Percentiles rank a stretch among this genome's conserved stretches.
Evolutionary conservation across 139 green algal species (phyloP).

Genomic region (Chlorella sp.): DNA sequence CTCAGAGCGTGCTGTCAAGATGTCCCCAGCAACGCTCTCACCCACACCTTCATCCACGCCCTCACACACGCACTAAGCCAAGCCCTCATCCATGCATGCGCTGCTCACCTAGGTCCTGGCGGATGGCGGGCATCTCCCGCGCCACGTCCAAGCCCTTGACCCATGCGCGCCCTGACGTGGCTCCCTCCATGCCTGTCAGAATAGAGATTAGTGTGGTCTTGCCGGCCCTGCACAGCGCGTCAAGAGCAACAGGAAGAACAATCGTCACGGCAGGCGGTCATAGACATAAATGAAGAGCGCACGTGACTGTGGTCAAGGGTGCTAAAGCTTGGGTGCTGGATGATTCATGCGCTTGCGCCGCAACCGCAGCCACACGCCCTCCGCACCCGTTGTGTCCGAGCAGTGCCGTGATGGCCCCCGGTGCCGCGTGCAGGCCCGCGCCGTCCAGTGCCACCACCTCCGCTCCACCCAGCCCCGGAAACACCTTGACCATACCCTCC

Average conservation of each 20-base stretch:
- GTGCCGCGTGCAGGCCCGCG: slow-evolving; percentile 42
- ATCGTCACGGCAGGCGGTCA: too few species aligned
- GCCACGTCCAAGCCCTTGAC: slow-evolving; percentile 29
- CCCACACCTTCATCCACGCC: background rate
- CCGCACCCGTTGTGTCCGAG: slow-evolving; percentile 71
- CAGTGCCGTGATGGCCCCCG: slow-evolving; percentile 67
- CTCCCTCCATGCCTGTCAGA: slow-evolving; percentile 51
- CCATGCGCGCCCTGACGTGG: slow-evolving; percentile 30
- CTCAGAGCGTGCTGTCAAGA: background rate
- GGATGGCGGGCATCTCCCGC: slow-evolving; percentile 39
- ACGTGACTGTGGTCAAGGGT: background rate
- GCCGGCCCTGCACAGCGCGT: background rate
- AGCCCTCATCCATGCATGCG: background rate
- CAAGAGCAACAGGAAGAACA: too few species aligned
- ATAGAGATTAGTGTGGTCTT: slow-evolving; percentile 57
- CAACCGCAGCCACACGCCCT: background rate
- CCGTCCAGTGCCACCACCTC: slow-evolving; percentile 52
- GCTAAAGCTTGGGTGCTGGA: background rate
- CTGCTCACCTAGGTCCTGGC: slow-evolving; percentile 16
- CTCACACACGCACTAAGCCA: background rate
- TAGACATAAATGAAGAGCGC: background rate
- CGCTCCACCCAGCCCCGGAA: background rate
- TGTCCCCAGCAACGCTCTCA: background rate
- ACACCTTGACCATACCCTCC: background rate
- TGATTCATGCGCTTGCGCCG: background rate